A percentile compares a stretch with the other conserved stretches of the same genome.
Conservation (phyloP, 208 protist species). For the Wallacemonas rigidus region DNA sequence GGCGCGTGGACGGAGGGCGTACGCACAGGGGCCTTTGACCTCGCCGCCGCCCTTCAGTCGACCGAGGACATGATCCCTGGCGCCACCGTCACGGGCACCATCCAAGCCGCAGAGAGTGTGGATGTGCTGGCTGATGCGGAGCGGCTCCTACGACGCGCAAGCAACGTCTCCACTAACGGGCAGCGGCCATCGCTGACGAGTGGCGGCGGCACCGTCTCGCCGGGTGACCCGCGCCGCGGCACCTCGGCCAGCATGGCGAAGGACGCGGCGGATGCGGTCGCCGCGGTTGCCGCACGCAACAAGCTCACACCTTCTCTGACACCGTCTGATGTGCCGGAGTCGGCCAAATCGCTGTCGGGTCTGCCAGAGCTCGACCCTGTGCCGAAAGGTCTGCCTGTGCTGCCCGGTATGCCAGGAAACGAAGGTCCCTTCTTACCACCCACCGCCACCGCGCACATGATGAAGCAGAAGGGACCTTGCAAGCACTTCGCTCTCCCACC, state of each 20-base stretch:
- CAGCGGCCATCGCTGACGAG: no score
- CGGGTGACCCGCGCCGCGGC: not conserved
- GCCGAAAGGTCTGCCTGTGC: slow-evolving; percentile 30
- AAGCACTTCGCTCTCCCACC: slow-evolving; percentile 44
- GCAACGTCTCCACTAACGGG: not conserved
- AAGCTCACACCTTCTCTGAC: not conserved
- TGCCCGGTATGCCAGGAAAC: slow-evolving; percentile 57
- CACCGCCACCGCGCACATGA: slow-evolving; percentile 8
- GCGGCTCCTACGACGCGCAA: slow-evolving; percentile 24
- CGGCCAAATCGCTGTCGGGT: slow-evolving; percentile 27
- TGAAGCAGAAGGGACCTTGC: slow-evolving; percentile 13
- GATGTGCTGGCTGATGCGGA: slow-evolving; percentile 52
- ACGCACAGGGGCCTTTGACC: slow-evolving; percentile 42
- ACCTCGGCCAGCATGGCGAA: slow-evolving; percentile 13
- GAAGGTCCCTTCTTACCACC: slow-evolving; percentile 49
- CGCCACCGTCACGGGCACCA: slow-evolving; percentile 41
- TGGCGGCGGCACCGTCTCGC: not conserved
- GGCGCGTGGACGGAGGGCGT: slow-evolving; percentile 53
- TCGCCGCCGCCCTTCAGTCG: slow-evolving; percentile 46
- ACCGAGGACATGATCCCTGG: slow-evolving; percentile 31
- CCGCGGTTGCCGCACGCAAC: not conserved
- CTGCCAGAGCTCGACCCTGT: slow-evolving; percentile 31
- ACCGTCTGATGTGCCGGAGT: slow-evolving; percentile 1
- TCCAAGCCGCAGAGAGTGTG: slow-evolving; percentile 22
- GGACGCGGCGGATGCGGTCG: not conserved